Evolutionary conservation across 2,329 filamentous ascomycete species (phyloP).

Genomic region (Sclerotinia spermophila): DNA sequence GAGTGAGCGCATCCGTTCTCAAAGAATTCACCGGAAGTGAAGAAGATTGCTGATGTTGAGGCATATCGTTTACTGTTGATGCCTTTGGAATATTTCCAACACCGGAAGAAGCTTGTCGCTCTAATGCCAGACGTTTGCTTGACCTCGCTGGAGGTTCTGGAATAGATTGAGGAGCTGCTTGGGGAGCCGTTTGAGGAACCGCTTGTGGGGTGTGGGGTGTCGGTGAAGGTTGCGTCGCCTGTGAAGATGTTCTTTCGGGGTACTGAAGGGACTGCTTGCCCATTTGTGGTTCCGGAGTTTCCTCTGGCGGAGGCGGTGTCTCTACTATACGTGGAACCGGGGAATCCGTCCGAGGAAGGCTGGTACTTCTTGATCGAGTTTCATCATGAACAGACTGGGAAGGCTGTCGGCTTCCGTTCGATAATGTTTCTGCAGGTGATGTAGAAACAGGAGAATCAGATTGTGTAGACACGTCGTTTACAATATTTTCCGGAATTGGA

Average conservation of each 20-base stretch:
- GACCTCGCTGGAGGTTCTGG: slow-evolving; percentile 49
- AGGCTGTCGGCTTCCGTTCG: background rate
- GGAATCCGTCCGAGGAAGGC: slow-evolving; percentile 32
- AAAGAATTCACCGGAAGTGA: slow-evolving; percentile 65
- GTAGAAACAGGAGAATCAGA: slow-evolving; percentile 18
- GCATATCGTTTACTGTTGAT: slow-evolving; percentile 52
- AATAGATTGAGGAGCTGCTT: slow-evolving; percentile 31
- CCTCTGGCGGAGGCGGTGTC: slow-evolving; percentile 48
- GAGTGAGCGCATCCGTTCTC: slow-evolving; percentile 73
- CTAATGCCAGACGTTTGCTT: slow-evolving; percentile 41
- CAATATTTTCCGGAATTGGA: slow-evolving; percentile 18
- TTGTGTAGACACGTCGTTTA: slow-evolving; percentile 23
- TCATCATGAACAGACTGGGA: slow-evolving; percentile 3
- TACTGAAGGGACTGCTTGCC: slow-evolving; percentile 22
- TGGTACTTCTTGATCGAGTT: slow-evolving; percentile 27
- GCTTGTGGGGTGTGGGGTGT: slow-evolving; percentile 25
- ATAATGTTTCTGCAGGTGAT: slow-evolving; percentile 6
- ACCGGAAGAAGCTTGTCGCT: slow-evolving; percentile 30
- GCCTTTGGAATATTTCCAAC: slow-evolving; percentile 13
- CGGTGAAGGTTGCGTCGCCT: slow-evolving; percentile 40
- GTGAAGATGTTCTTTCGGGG: slow-evolving; percentile 19
- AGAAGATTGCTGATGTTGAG: slow-evolving; percentile 58
- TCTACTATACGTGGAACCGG: slow-evolving; percentile 61
- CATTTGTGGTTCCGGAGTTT: slow-evolving; percentile 19
- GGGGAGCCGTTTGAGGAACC: slow-evolving; percentile 17